Evolutionary conservation across 2,329 filamentous ascomycete species (phyloP).

Genomic region (Hypoxylon sp.): DNA sequence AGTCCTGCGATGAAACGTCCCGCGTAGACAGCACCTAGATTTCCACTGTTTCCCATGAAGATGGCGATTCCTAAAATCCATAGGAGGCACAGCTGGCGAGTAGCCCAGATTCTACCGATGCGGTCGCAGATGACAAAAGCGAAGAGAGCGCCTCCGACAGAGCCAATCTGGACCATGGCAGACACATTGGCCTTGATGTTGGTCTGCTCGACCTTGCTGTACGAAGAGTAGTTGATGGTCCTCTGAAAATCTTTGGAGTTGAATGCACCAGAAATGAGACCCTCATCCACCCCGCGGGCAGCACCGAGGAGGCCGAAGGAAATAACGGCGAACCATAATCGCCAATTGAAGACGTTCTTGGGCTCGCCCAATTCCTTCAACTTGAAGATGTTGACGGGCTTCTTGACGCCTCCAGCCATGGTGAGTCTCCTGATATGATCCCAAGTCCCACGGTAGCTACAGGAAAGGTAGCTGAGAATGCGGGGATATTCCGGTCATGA

Average conservation of each 20-base stretch:
- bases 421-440: neutral
- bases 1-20: constrained; percentile 77
- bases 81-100: constrained; percentile 68
- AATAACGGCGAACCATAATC: constrained; percentile 81
- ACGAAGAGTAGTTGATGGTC: constrained; percentile 70
- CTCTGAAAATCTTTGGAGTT: constrained; percentile 75
- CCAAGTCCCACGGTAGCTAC: constrained; percentile 7
- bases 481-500: neutral
- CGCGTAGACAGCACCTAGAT: constrained; percentile 71
- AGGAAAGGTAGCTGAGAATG: neutral
- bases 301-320: constrained; percentile 83
- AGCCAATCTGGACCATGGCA: constrained; percentile 85
- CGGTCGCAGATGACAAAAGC: constrained; percentile 72
- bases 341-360: constrained; percentile 81
- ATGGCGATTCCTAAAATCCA: constrained; percentile 72
- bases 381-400: constrained; percentile 71
- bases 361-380: constrained; percentile 76
- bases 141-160: constrained; percentile 77
- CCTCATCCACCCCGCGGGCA: constrained; percentile 84
- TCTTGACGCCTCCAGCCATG: constrained; percentile 55
- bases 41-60: constrained; percentile 70
- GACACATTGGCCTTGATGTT: constrained; percentile 83
- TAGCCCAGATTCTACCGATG: constrained; percentile 75
- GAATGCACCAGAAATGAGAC: constrained; percentile 80
- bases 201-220: constrained; percentile 68